Conservation (phyloP, 2,329 filamentous ascomycete species). For the Pseudogymnoascus sp. region DNA sequence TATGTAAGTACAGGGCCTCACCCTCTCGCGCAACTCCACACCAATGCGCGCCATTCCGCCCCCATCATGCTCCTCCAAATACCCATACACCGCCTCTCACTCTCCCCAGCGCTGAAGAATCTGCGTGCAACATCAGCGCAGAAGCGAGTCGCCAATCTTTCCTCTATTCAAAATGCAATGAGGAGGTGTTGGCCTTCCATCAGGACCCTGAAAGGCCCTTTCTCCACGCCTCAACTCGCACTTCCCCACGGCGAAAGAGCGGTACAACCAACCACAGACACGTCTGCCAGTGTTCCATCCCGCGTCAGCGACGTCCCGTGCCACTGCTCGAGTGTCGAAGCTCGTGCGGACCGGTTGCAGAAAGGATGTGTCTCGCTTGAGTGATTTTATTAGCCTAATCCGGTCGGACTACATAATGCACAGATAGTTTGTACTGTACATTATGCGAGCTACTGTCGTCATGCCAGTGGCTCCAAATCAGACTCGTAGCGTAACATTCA, state of each 20-base stretch:
- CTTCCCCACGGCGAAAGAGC: not conserved
- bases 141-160: not conserved
- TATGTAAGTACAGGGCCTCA: not conserved
- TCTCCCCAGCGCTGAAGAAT: not conserved
- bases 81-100: constrained; percentile 4
- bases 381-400: not conserved
- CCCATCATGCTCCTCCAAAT: not conserved
- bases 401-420: not conserved
- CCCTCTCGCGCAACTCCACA: not conserved
- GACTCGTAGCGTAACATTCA: constrained; percentile 1
- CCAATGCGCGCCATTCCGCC: not conserved
- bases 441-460: not conserved
- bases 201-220: no score
- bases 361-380: not conserved
- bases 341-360: not conserved
- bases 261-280: not conserved
- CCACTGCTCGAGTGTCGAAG: not conserved
- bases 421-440: not conserved
- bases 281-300: not conserved
- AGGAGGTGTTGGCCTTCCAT: no score
- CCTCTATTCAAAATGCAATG: no score
- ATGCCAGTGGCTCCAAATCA: constrained; percentile 3
- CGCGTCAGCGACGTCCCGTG: not conserved
- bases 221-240: no score
- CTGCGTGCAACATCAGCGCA: not conserved